Evolutionary conservation across 495 filamentous ascomycete species (phyloP).

Genomic region (Trichoderma virens): DNA sequence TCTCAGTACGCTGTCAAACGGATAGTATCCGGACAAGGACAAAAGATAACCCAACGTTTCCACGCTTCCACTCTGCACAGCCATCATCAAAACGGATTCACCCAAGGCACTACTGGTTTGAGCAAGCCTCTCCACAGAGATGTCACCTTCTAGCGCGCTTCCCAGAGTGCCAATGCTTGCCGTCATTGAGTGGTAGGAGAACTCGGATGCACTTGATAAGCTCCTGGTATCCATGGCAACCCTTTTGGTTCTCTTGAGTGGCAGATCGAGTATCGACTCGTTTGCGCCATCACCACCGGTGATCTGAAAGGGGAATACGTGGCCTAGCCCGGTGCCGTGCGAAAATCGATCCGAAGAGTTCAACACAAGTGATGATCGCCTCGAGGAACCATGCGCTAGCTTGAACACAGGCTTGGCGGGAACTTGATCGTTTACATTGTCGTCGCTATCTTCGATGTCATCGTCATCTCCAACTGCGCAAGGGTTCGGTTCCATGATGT

Average conservation of each 20-base stretch:
- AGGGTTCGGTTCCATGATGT: constrained; percentile 62
- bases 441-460: constrained; percentile 21
- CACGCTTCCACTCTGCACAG: constrained; percentile 66
- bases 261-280: constrained; percentile 29
- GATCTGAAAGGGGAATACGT: constrained; percentile 80
- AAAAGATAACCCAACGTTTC: constrained; percentile 72
- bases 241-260: constrained; percentile 55
- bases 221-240: constrained; percentile 86
- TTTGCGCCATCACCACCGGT: constrained; percentile 11
- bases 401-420: constrained; percentile 36
- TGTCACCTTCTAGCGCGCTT: constrained; percentile 74
- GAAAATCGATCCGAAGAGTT: constrained; percentile 37
- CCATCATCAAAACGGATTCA: constrained; percentile 94
- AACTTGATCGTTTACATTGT: constrained; percentile 23
- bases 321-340: constrained; percentile 61
- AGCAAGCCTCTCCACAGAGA: constrained; percentile 70
- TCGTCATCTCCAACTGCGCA: constrained; percentile 38
- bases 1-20: constrained; percentile 58
- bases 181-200: constrained; percentile 68
- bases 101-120: constrained; percentile 75
- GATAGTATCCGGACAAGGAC: constrained; percentile 63
- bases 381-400: constrained; percentile 33
- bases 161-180: constrained; percentile 65
- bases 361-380: constrained; percentile 35
- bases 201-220: constrained; percentile 74